phyloP scores from a whole-genome alignment of 192 early-diverging fungal species.

The Diversispora eburnea region DNA sequence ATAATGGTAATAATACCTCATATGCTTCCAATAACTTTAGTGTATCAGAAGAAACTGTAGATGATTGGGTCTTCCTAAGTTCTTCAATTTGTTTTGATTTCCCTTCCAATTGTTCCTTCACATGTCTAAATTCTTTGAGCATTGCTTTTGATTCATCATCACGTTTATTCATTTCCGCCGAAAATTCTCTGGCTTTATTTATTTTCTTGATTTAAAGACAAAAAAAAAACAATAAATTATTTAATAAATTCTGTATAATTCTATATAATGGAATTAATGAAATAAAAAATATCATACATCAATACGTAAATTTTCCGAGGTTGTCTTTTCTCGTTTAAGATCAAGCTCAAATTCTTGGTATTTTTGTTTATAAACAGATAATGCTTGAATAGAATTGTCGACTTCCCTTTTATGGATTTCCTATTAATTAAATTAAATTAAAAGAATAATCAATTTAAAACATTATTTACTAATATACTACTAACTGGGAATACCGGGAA shows the following conservation, averaged over 20 bases:
- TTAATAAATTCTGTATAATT: neutral
- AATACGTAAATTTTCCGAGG: slow-evolving; percentile 50
- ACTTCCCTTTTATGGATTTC: slow-evolving; percentile 60
- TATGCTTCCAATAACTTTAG: slow-evolving; percentile 12
- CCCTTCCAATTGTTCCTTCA: neutral
- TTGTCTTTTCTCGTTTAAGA: slow-evolving; percentile 56
- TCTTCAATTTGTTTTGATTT: slow-evolving; percentile 14
- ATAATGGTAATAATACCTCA: slow-evolving; percentile 16
- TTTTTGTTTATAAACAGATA: slow-evolving; percentile 49
- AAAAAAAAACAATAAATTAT: neutral
- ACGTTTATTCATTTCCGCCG: neutral
- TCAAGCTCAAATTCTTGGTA: slow-evolving; percentile 54
- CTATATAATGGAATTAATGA: neutral
- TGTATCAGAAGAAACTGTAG: neutral
- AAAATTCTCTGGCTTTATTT: neutral
- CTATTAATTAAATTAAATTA: slow-evolving; percentile 31
- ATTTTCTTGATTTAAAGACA: neutral
- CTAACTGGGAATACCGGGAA: no score
- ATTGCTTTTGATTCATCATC: neutral
- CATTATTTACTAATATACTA: neutral
- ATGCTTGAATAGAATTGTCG: slow-evolving; percentile 42
- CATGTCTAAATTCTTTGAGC: neutral
- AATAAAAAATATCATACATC: slow-evolving; percentile 41
- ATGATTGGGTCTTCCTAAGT: neutral
- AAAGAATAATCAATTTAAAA: neutral